phyloP scores from a whole-genome alignment of 768 basidiomycete species.

The Tylopilus intermedius region DNA sequence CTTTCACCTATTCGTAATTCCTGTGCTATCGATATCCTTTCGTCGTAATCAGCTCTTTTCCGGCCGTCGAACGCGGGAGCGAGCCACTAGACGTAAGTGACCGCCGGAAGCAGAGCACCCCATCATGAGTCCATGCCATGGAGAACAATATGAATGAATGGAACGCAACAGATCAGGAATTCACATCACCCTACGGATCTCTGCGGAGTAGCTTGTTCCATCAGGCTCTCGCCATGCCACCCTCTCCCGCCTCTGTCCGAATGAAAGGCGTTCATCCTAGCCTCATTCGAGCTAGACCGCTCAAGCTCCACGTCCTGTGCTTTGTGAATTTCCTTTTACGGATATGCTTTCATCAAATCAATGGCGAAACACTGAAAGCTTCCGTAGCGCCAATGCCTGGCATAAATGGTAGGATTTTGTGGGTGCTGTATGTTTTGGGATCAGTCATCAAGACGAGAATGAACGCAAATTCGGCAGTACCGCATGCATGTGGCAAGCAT shows the following conservation, averaged over 20 bases:
- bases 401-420: conserved; percentile 22
- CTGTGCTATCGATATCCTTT: conserved; percentile 19
- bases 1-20: conserved; percentile 20
- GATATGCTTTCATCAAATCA: conserved; percentile 10
- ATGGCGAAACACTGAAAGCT: conserved; percentile 14
- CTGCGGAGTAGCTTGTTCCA: conserved; percentile 15
- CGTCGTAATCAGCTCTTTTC: conserved; percentile 11
- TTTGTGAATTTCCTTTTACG: conserved; percentile 18
- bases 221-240: conserved; percentile 11
- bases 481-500: conserved; percentile 30
- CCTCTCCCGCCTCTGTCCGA: conserved; percentile 4
- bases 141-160: conserved; percentile 22
- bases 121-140: conserved; percentile 19
- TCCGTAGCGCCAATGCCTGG: conserved; percentile 19
- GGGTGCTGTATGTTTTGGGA: conserved; percentile 18
- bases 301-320: conserved; percentile 31
- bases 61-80: conserved; percentile 28
- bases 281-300: conserved; percentile 16
- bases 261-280: conserved; percentile 21
- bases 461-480: conserved; percentile 28
- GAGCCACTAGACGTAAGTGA: conserved; percentile 31
- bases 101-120: conserved; percentile 19
- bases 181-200: conserved; percentile 13
- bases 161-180: conserved; percentile 12
- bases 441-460: conserved; percentile 23